phyloP scores from a whole-genome alignment of 352 stramenopile species.

The Aphanomyces stellatus region DNA sequence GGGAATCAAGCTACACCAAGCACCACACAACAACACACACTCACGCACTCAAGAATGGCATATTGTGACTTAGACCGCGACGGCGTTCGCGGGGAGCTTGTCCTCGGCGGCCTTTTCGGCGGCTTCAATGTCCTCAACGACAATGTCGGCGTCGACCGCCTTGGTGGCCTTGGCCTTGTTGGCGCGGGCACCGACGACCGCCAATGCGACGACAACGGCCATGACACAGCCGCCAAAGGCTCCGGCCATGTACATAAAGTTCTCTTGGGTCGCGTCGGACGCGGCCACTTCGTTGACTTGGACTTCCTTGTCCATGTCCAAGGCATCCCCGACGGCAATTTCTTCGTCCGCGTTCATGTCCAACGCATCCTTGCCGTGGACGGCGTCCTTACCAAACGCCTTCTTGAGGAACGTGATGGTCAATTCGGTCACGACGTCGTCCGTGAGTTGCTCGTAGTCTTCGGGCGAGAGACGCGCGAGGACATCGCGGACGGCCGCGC shows the following conservation, averaged over 20 bases:
- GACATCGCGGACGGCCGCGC: neutral
- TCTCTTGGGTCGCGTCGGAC: too few species aligned
- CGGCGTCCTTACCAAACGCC: neutral
- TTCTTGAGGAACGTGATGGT: neutral
- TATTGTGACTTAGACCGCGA: too few species aligned
- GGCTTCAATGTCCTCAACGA: constrained; percentile 14
- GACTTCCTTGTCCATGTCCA: neutral
- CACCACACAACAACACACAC: too few species aligned
- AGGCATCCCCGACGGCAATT: neutral
- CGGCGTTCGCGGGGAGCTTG: neutral
- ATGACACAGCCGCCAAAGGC: neutral
- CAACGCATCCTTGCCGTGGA: neutral
- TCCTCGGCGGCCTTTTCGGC: constrained; percentile 7
- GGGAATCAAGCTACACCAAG: too few species aligned
- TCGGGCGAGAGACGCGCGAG: neutral
- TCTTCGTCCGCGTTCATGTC: too few species aligned
- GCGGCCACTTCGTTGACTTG: too few species aligned
- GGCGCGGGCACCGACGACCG: neutral
- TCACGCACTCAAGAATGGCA: too few species aligned
- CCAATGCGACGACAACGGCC: neutral
- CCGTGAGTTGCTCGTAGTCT: constrained; percentile 10
- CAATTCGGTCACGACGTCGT: constrained; percentile 3
- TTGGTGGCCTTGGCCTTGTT: neutral
- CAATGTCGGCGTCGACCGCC: neutral
- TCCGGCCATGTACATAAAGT: too few species aligned